These are phyloP conservation scores for Fabrea salina DNA, from an alignment of 169 alveolate species.

Conservation along the genomic window DNA sequence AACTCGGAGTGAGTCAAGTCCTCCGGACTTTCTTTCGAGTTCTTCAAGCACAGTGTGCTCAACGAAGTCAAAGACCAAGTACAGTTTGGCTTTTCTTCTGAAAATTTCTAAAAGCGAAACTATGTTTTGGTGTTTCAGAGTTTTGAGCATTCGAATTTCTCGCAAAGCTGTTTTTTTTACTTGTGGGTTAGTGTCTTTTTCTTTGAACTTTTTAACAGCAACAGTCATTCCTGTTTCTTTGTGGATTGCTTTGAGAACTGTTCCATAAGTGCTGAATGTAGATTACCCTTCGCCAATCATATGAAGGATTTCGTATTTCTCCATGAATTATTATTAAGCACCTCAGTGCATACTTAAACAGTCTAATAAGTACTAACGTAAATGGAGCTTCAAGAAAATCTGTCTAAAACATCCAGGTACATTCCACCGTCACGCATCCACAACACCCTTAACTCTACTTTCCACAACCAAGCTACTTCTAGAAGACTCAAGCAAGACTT, in stretches of 20 bases:
- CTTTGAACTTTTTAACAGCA: conserved; percentile 60
- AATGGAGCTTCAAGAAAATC: no score
- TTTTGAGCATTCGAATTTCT: conserved; percentile 62
- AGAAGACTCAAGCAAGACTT: no score
- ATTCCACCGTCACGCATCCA: no score
- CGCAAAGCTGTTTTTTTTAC: conserved; percentile 58
- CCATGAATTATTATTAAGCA: no score
- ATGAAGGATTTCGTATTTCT: conserved; percentile 48
- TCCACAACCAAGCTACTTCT: no score
- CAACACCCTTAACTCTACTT: no score
- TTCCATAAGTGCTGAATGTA: conserved; percentile 57
- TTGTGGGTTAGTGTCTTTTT: conserved; percentile 58
- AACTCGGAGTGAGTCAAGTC: conserved; percentile 33
- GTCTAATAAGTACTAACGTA: no score
- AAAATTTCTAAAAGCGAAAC: conserved; percentile 63
- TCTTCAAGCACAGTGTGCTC: conserved; percentile 58
- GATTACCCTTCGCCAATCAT: conserved; percentile 50
- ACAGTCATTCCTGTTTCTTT: conserved; percentile 59
- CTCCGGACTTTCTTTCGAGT: conserved; percentile 50
- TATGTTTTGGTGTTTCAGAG: conserved; percentile 61
- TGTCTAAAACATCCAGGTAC: no score
- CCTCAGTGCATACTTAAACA: no score
- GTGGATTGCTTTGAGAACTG: conserved; percentile 46
- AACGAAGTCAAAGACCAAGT: conserved; percentile 63
- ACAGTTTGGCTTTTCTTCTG: conserved; percentile 49